Conservation (phyloP, 2,329 filamentous ascomycete species). For the Colletotrichum musicola region DNA sequence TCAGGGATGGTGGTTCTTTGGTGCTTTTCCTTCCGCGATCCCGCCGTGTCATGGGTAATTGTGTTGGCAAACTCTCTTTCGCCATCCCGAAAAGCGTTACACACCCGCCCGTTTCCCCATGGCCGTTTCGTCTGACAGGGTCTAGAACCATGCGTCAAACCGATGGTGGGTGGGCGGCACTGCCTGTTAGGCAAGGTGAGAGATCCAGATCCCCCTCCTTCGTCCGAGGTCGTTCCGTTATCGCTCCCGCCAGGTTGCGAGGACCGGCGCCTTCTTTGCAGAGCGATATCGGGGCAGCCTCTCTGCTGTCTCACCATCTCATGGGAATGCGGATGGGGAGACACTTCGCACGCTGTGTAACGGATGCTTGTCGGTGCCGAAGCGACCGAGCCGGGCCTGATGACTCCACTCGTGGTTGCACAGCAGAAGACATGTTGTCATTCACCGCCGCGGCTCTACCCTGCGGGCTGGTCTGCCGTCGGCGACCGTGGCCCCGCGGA, state of each 20-base stretch:
- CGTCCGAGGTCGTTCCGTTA: constrained; percentile 11
- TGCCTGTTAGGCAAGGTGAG: neutral
- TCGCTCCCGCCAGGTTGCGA: constrained; percentile 16
- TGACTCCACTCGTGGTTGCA: neutral
- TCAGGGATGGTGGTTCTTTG: no score
- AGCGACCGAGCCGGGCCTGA: neutral
- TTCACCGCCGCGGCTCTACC: neutral
- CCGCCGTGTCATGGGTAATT: constrained; percentile 2
- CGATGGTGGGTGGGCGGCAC: neutral
- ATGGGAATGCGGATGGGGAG: no score
- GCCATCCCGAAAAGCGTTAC: neutral
- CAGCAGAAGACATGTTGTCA: neutral
- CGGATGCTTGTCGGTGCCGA: constrained; percentile 9
- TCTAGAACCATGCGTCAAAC: neutral
- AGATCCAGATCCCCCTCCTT: neutral
- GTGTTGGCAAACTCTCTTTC: neutral
- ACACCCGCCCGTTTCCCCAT: constrained; percentile 3
- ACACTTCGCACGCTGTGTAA: neutral
- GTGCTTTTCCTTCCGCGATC: neutral
- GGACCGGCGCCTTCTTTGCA: neutral
- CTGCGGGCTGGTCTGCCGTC: no score
- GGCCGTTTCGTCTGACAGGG: neutral
- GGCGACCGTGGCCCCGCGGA: no score
- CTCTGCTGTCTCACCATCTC: neutral
- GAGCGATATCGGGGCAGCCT: constrained; percentile 18